Conservation (phyloP, 2,329 filamentous ascomycete genomes). For the Colletotrichum ledebouriae region DNA sequence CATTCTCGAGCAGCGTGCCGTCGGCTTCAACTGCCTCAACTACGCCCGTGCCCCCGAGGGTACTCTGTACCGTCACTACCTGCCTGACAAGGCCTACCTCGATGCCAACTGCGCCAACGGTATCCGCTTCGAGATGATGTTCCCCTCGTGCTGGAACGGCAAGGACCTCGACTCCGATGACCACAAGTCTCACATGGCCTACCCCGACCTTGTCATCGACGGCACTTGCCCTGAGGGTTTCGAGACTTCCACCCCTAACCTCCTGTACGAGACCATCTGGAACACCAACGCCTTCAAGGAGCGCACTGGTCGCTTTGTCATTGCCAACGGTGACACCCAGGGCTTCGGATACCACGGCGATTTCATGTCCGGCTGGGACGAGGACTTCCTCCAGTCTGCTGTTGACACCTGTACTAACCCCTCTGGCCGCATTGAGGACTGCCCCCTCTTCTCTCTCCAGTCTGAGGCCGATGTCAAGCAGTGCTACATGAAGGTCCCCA, state of each 20-base stretch:
- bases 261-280: constrained; percentile 92
- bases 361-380: constrained; percentile 84
- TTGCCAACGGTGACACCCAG: constrained; percentile 83
- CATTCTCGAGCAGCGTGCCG: constrained; percentile 80
- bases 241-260: constrained; percentile 75
- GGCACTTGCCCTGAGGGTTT: constrained; percentile 81
- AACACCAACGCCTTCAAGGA: constrained; percentile 75
- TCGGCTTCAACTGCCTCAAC: constrained; percentile 97
- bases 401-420: constrained; percentile 80
- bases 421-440: constrained; percentile 79
- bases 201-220: constrained; percentile 81
- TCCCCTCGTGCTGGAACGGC: constrained; percentile 91
- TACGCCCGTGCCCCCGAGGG: constrained; percentile 76
- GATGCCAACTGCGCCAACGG: constrained; percentile 88
- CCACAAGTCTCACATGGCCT: constrained; percentile 79
- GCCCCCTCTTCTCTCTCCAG: constrained; percentile 80
- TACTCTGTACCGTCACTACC: constrained; percentile 83
- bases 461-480: constrained; percentile 66
- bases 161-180: constrained; percentile 67
- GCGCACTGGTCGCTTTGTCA: constrained; percentile 76
- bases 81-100: constrained; percentile 84
- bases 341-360: constrained; percentile 84
- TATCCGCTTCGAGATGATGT: constrained; percentile 85
- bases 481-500: constrained; percentile 75
- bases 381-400: constrained; percentile 76